Base-by-base conservation (phyloP, 306 rosid species). In the Psophocarpus tetragonolobus region DNA sequence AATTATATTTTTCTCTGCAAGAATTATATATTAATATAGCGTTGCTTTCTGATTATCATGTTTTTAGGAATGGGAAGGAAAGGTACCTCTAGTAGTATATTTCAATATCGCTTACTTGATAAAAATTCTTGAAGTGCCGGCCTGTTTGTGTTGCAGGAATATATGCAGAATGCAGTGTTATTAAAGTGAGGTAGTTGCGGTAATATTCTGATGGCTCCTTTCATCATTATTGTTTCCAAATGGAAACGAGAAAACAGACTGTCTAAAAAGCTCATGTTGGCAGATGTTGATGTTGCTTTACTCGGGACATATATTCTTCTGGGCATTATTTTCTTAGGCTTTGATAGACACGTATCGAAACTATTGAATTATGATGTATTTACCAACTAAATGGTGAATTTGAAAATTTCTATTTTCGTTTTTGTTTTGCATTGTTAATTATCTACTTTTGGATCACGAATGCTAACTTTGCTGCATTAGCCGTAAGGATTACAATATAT, bases 131-230 rank as follows among this genome's bases (percentile, higher is more conserved):
- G 30, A 61, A 50, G 45, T 75, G 41, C 17, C 39, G 2, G 36
- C 42, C 17, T 66, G 57, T 27, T 77, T 68, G 18, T 77, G 75
- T 41, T 41, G 75, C 75, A 77, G 75, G 8, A 53, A 41, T 54
- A 13, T 17, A 66, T n/a, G n/a, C n/a, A n/a, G n/a, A n/a, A n/a
- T 67, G 75, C 51, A n/a, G 32, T 75, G 72, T 44, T 30, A 30
- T 5, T n/a, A n/a, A n/a, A 23, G 32, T 39, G 57, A 58, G 45
- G 70, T 21, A 33, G 51, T 63, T 75, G 80, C 53, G 20, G 14
- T 21, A 8, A 21, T 63, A 36, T 29, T 36, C 51, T 20, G 71
- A 33, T 63, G 26, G 58, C 64, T 61, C 79, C 8, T n/a, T 74
- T 36, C 68, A 23, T 23, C 57, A 13, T 54, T 70, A n/a, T 29